Conservation (phyloP, 306 rosid species). For the Malus fusca region DNA sequence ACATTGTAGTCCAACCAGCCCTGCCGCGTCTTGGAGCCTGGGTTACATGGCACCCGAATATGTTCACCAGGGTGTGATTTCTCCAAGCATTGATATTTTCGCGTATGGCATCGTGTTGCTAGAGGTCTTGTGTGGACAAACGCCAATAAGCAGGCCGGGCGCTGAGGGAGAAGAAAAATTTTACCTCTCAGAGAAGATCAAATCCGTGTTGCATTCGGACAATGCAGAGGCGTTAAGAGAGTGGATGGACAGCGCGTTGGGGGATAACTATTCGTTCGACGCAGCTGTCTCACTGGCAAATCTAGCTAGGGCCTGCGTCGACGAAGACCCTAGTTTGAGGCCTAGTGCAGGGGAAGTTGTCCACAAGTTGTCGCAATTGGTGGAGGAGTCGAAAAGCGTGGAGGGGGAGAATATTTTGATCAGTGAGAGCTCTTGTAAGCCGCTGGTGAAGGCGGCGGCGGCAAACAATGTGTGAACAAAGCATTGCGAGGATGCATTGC, state of each 20-base stretch:
- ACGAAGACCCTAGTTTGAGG: conserved; percentile 56
- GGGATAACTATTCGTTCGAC: conserved; percentile 57
- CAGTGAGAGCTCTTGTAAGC: conserved; percentile 69
- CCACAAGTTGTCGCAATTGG: conserved; percentile 53
- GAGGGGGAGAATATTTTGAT: conserved; percentile 36
- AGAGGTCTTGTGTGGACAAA: conserved; percentile 59
- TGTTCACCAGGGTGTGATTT: conserved; percentile 55
- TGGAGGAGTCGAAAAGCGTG: conserved; percentile 36
- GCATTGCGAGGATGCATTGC: background rate
- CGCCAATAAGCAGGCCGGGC: conserved; percentile 46
- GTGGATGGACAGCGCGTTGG: conserved; percentile 77
- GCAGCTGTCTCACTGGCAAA: conserved; percentile 49
- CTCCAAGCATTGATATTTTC: conserved; percentile 57
- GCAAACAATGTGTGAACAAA: conserved; percentile 3
- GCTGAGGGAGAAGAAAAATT: conserved; percentile 40
- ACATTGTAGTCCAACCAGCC: conserved; percentile 36
- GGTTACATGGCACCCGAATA: conserved; percentile 74
- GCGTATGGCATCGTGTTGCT: conserved; percentile 72
- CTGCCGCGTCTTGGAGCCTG: conserved; percentile 38
- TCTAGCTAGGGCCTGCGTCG: conserved; percentile 64
- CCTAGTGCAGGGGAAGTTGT: conserved; percentile 64
- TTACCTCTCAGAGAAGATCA: conserved; percentile 54
- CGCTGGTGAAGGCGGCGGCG: conserved; percentile 50
- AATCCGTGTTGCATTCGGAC: conserved; percentile 41
- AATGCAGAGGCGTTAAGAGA: conserved; percentile 54